A percentile compares a stretch with the other conserved stretches of the same genome.
Evolutionary conservation across 2,329 filamentous ascomycete genomes (phyloP).

Genomic region (Talaromyces sp.): DNA sequence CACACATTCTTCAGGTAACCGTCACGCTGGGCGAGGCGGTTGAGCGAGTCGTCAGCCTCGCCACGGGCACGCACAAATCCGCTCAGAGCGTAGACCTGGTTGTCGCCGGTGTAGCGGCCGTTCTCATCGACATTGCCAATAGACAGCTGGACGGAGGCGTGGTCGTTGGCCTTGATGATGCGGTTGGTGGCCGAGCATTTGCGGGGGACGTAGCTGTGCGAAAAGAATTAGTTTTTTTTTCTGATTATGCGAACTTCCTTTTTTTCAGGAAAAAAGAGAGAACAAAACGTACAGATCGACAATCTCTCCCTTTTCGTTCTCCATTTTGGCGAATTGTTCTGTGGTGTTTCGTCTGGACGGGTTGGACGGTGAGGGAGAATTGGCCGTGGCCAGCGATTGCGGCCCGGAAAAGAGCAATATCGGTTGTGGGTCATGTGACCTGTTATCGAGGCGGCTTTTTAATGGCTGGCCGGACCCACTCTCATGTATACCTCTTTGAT

Average conservation of each 20-base stretch:
- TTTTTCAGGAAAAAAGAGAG: conserved; percentile 9
- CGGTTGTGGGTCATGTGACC: conserved; percentile 31
- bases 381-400: conserved; percentile 15
- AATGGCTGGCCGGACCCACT: neutral
- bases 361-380: conserved; percentile 17
- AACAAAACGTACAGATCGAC: conserved; percentile 80
- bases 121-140: conserved; percentile 99
- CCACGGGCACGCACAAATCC: conserved; percentile 97
- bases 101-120: conserved; percentile 93
- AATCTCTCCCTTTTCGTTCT: conserved; percentile 99
- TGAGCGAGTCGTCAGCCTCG: conserved; percentile 94
- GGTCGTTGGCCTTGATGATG: conserved; percentile 99
- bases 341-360: neutral
- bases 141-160: conserved; percentile 95
- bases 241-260: neutral
- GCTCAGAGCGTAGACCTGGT: conserved; percentile 94
- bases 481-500: neutral
- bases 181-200: conserved; percentile 99
- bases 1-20: conserved; percentile 97
- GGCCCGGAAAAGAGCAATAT: conserved; percentile 12
- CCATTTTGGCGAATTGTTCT: conserved; percentile 66
- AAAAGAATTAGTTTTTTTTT: neutral
- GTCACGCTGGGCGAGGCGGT: conserved; percentile 92
- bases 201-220: conserved; percentile 83
- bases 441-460: conserved; percentile 27